Conservation (phyloP, 345 rosid species). For the Eucalyptus sp. region DNA sequence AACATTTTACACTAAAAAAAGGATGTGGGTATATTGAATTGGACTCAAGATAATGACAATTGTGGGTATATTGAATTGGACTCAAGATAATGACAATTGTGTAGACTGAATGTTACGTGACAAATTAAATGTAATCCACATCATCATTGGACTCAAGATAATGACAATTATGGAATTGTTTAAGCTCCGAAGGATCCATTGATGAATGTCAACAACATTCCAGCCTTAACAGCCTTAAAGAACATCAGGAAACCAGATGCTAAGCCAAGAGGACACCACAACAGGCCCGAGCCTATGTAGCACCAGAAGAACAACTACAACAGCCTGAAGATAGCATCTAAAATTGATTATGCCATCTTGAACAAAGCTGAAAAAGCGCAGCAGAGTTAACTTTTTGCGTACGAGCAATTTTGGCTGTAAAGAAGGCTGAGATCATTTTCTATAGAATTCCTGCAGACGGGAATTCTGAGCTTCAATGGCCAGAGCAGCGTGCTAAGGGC, state of each 20-base stretch:
- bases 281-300: neutral
- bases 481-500: neutral
- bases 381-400: neutral
- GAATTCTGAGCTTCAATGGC: neutral
- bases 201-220: neutral
- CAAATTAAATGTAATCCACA: neutral
- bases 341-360: neutral
- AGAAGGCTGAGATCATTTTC: neutral
- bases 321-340: neutral
- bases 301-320: neutral
- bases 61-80: too few species aligned
- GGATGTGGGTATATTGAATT: neutral
- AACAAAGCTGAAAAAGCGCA: neutral
- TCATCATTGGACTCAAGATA: too few species aligned
- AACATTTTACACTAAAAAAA: too few species aligned
- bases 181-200: neutral
- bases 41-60: neutral
- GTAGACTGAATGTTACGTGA: neutral
- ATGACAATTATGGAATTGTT: neutral
- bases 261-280: neutral
- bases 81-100: neutral
- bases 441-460: neutral
- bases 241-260: neutral
- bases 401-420: neutral
- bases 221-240: neutral